Evolutionary conservation across 805 yeast species (phyloP), one percentile per base, ranked within the genome.

Genomic region (Zygosaccharomyces siamensis): DNA sequence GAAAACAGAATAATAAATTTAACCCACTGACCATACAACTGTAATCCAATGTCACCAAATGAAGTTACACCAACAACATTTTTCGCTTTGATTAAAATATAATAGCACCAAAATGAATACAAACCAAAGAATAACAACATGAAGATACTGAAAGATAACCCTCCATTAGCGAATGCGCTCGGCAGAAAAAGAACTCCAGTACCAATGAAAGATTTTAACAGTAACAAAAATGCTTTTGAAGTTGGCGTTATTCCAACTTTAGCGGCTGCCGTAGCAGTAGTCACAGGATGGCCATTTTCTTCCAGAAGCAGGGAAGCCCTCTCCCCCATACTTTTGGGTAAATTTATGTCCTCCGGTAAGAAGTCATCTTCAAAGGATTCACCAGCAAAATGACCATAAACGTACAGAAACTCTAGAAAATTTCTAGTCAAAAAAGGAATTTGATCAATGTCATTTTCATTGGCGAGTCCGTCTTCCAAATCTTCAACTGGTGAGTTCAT

Each of bases 301-400:
- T 50, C 49, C 14, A 48, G 6, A 21, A 53, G 37, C 21, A 51
- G 28, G 14, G 48, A 28, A 12, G 55, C 44, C 23, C 50, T 48
- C 33, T 48, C 55, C 12, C 46, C 50, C 14, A 40, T 39, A 21
- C 14, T 43, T 21, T 35, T 48, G 7, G 73, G 73, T 2, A 70
- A 59, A 21, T 69, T 71, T 40, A 74, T 79, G 41, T 73, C 80
- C 23, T 61, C 62, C 69, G 72, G 57, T 50, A 62, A 58, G 46
- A 72, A 78, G 59, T 81, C 89, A 59, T 81, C 85, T 58, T 84
- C 92, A 46, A 86, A 74, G 35, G 82, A 79, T 66, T 86, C 93
- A 62, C 95, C 95, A 2, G 93, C 93, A 67, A 86, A 86, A 70
- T 86, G 92, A 5, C 95, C 95, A 65, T 86, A 86, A 6, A 86